These are phyloP conservation scores for Zanthoxylum bungeanum DNA, from an alignment of 345 rosid genomes.

Conservation along the genomic window DNA sequence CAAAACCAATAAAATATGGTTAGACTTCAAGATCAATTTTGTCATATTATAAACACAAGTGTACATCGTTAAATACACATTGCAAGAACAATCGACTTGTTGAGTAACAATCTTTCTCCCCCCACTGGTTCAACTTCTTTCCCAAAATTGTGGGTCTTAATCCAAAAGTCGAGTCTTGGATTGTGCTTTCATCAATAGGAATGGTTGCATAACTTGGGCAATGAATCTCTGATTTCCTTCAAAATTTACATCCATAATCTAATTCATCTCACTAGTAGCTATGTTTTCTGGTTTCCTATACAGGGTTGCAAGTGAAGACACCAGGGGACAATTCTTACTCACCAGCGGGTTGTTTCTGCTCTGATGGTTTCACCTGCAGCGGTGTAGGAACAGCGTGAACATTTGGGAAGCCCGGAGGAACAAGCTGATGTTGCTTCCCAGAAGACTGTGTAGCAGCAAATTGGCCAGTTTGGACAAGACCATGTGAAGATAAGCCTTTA, in stretches of 20 bases:
- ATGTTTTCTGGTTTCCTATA: neutral
- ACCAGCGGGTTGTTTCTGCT: constrained; percentile 86
- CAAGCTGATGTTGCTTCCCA: constrained; percentile 59
- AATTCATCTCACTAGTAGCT: constrained; percentile 8
- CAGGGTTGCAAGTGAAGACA: constrained; percentile 11
- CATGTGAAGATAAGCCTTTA: constrained; percentile 53
- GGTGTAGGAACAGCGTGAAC: constrained; percentile 51
- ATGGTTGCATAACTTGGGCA: constrained; percentile 5
- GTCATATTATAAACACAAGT: constrained; percentile 34
- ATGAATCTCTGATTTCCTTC: constrained; percentile 2
- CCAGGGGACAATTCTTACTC: constrained; percentile 42
- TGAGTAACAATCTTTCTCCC: neutral
- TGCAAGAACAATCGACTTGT: constrained; percentile 21
- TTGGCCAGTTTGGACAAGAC: constrained; percentile 41
- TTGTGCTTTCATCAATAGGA: constrained; percentile 1
- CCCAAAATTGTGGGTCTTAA: constrained; percentile 17
- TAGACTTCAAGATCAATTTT: constrained; percentile 24
- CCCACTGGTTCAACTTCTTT: constrained; percentile 21
- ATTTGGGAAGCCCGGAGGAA: constrained; percentile 59
- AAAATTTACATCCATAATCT: constrained; percentile 16
- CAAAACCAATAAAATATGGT: constrained; percentile 30
- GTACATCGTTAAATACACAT: constrained; percentile 23
- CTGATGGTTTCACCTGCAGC: constrained; percentile 79
- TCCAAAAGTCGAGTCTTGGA: neutral
- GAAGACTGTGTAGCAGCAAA: constrained; percentile 45